Evolutionary conservation across 345 rosid species (phyloP).

Genomic region (Lepidium africanum): DNA sequence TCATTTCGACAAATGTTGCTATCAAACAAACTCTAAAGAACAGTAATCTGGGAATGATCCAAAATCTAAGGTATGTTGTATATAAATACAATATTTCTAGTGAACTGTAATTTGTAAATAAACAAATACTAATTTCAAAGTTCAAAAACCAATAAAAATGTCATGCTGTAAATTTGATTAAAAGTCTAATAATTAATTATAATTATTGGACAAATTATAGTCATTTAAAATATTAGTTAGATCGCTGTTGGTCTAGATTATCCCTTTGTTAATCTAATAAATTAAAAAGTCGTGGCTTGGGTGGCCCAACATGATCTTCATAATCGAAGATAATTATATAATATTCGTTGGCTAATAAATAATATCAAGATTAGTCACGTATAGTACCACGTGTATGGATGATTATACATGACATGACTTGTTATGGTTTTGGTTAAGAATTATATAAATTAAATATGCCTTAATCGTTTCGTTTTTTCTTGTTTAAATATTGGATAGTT

Average conservation of each 20-base stretch:
- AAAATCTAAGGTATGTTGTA: not conserved
- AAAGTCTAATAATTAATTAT: no score
- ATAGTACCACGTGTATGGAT: not conserved
- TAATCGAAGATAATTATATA: constrained; percentile 2
- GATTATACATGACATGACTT: not conserved
- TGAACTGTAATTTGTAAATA: no score
- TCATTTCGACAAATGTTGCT: no score
- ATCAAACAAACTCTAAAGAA: not conserved
- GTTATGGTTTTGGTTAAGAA: constrained; percentile 6
- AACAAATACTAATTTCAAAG: no score
- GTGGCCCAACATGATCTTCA: constrained; percentile 17
- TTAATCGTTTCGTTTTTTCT: not conserved
- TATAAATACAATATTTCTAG: no score
- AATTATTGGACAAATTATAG: no score
- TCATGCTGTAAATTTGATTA: no score
- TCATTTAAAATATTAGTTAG: no score
- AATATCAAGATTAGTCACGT: not conserved
- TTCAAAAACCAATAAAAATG: no score
- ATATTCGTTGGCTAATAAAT: not conserved
- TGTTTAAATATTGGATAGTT: not conserved
- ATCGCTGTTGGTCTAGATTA: no score
- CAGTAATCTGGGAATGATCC: not conserved
- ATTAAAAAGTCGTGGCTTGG: not conserved
- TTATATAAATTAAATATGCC: not conserved
- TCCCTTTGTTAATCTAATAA: no score